Percentiles rank a stretch among this genome's conserved stretches.
phyloP scores from a whole-genome alignment of 805 yeast species.

The Yarrowia porcina region DNA sequence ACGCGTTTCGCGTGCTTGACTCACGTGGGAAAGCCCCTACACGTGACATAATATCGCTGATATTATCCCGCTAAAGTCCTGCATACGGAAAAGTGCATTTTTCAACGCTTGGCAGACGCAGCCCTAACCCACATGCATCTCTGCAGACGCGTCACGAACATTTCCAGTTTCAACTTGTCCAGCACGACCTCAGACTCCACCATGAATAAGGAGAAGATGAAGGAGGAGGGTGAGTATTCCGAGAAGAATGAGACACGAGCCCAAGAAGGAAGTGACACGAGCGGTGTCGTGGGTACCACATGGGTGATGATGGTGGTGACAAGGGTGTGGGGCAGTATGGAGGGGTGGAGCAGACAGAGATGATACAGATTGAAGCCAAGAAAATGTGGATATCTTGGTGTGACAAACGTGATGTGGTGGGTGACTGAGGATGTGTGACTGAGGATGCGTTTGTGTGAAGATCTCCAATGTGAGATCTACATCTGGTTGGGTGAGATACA shows the following conservation, averaged over 20 bases:
- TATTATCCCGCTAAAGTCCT: background rate
- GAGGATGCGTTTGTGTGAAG: too few relatives aligned
- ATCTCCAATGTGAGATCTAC: too few relatives aligned
- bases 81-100: background rate
- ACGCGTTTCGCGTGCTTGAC: background rate
- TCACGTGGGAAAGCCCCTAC: background rate
- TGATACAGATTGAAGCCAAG: too few relatives aligned
- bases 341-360: too few relatives aligned
- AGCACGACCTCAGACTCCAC: background rate
- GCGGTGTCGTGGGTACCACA: background rate
- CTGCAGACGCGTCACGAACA: background rate
- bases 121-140: background rate
- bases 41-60: background rate
- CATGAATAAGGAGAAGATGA: constrained; percentile 9
- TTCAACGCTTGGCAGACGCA: background rate
- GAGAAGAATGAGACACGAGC: background rate
- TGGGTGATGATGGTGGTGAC: too few relatives aligned
- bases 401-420: too few relatives aligned
- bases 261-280: background rate
- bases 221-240: constrained; percentile 3
- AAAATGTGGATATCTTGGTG: too few relatives aligned
- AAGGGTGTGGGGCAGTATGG: too few relatives aligned
- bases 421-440: too few relatives aligned
- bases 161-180: background rate
- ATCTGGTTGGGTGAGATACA: too few relatives aligned